Evolutionary conservation across 768 basidiomycete species (phyloP).

Genomic region (Mycena metata): DNA sequence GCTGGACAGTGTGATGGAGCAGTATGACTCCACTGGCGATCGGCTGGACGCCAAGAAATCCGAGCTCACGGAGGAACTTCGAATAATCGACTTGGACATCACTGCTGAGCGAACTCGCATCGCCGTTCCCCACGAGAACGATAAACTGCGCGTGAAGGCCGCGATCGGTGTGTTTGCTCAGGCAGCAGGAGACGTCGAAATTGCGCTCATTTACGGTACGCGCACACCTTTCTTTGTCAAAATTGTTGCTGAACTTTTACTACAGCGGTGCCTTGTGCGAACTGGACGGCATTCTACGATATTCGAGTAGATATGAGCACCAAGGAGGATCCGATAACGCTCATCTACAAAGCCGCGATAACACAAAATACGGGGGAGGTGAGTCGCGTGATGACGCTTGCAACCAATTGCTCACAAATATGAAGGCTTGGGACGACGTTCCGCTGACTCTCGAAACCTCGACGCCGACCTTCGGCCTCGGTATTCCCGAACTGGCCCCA

Average conservation of each 20-base stretch:
- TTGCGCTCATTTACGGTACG: conserved; percentile 42
- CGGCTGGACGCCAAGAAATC: conserved; percentile 31
- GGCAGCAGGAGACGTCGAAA: conserved; percentile 38
- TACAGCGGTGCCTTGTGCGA: conserved; percentile 37
- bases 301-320: conserved; percentile 39
- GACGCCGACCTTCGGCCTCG: conserved; percentile 40
- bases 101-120: conserved; percentile 8
- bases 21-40: conserved; percentile 37
- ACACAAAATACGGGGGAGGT: conserved; percentile 42
- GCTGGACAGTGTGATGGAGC: conserved; percentile 33
- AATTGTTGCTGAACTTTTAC: neutral
- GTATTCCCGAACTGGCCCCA: conserved; percentile 35
- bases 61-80: conserved; percentile 36
- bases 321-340: conserved; percentile 34
- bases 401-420: neutral
- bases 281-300: conserved; percentile 42
- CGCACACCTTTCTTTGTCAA: neutral
- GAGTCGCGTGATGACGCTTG: neutral
- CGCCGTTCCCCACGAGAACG: conserved; percentile 27
- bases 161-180: conserved; percentile 42
- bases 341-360: conserved; percentile 41
- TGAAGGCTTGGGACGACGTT: conserved; percentile 42
- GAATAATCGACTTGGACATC: conserved; percentile 33
- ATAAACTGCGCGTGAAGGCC: conserved; percentile 32
- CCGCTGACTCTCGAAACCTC: conserved; percentile 42